Evolutionary conservation across 306 rosid species (phyloP), one percentile per base, ranked within the genome.

Genomic region (Boehmeria nivea): DNA sequence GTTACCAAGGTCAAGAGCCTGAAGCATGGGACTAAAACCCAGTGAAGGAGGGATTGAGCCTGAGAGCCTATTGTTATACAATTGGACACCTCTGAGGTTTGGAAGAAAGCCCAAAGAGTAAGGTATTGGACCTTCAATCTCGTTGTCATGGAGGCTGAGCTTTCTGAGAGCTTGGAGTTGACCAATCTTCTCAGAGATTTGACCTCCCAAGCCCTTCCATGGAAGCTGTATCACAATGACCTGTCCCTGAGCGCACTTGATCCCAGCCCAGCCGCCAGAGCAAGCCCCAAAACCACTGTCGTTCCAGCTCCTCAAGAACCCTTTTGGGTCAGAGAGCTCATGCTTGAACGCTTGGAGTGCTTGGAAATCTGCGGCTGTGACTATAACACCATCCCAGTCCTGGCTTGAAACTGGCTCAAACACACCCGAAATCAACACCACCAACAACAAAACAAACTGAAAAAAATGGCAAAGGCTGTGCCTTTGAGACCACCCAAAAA

Each of bases 181-280:
- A 6, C 95, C 87, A 6, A 89, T 86, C 54, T 68, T 86, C 17
- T 81, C 78, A 0, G 97, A 67, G 75, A 89, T 79, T 36, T 56
- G 66, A 0, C 97, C 97, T 12, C 80, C 67, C 9, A 89, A 63
- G 17, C 87, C 87, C 59, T 78, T 86, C 95, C 95, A 89, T 12
- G 95, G 97, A 67, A 89, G 95, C 72, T 89, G 84, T 34, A 89
- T 75, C 6, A 86, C 95, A 72, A 89, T 89, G 8, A 89, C 97
- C 56, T 83, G 87, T 51, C 97, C 97, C 68, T 86, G 86, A 18
- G 95, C 94, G 71, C 97, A 89, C 67, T 89, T 89, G 61, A 89
- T 86, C 17, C 97, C 97, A 51, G 42, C 74, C 97, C 95, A 89
- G 19, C 78, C 84, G 17, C 97, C 94, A 3, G 95, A 86, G 60